Evolutionary conservation across 208 protist genomes (phyloP), one percentile per base, ranked within the genome.

Genomic region (Dictyostelium gargantuum): DNA sequence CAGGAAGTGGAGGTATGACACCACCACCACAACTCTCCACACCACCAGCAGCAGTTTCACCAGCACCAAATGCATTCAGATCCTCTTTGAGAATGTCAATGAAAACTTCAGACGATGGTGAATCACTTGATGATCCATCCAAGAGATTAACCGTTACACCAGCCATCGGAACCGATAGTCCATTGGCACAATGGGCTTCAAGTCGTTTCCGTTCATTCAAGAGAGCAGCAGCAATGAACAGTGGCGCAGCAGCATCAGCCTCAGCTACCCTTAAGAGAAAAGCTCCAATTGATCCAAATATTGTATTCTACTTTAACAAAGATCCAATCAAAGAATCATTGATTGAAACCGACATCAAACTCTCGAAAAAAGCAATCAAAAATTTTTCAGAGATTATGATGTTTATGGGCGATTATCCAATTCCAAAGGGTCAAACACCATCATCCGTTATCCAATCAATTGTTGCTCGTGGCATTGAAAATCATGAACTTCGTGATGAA

Each of bases 251-350:
- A n/a, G n/a, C n/a, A n/a, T n/a, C n/a, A n/a, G 66, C 66, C 32
- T 32, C 32, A 23, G 40, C 23, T 10, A 89, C 82, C 10, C 15
- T 89, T 1, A 79, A 75, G 23, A 79, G 68, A 44, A 89, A 79
- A 32, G 23, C 52, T 19, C 50, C 70, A 50, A 42, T 42, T 4
- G 82, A 89, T 79, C 66, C 66, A 42, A 89, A 79, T 29, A 5
- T 40, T 9, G 32, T 32, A 8, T 29, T 68, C 19, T 76, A 63
- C 35, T 92, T 73, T 38, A 84, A 79, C 23, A 92, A 92, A 29
- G 77, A 92, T 46, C 54, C 86, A 19, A 92, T 92, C n/a, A 84
- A 92, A 32, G 86, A 84, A 35, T 80, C 86, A 32, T 32, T 92
- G 0, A 35, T 92, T 35, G 75, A 80, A n/a, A 42, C 26, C 2